These are phyloP conservation scores for Zoysia japonica DNA, from an alignment of 176 grass and related monocot genomes.

Conservation along the genomic window DNA sequence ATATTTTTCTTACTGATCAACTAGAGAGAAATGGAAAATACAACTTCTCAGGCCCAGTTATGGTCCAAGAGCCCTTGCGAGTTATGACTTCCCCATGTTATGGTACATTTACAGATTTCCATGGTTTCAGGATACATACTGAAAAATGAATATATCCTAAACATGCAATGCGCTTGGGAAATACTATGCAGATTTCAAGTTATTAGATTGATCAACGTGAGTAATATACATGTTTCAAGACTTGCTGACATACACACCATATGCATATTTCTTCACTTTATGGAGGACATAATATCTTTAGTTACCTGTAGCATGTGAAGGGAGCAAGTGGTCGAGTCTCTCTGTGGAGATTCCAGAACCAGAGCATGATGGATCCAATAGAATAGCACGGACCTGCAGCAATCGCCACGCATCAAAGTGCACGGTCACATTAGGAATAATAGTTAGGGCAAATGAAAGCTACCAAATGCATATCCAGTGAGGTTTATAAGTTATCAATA, in stretches of 20 bases:
- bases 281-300: neutral
- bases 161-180: neutral
- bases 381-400: slow-evolving; percentile 74
- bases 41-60: neutral
- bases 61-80: neutral
- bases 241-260: neutral
- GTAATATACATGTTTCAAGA: neutral
- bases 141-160: neutral
- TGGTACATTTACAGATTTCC: neutral
- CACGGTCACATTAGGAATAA: slow-evolving; percentile 12
- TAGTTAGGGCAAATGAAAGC: slow-evolving; percentile 1
- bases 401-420: slow-evolving; percentile 12
- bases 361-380: slow-evolving; percentile 93
- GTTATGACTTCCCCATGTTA: neutral
- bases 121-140: too few relatives aligned
- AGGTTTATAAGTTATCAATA: slow-evolving; percentile 9
- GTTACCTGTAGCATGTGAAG: slow-evolving; percentile 78
- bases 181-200: neutral
- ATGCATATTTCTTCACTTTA: neutral
- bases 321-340: slow-evolving; percentile 89
- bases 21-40: neutral
- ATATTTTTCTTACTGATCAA: neutral
- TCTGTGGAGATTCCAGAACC: slow-evolving; percentile 87
- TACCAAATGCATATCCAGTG: neutral
- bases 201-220: neutral